Conservation (phyloP, 2,329 filamentous ascomycete genomes). For the Cadophora malorum region DNA sequence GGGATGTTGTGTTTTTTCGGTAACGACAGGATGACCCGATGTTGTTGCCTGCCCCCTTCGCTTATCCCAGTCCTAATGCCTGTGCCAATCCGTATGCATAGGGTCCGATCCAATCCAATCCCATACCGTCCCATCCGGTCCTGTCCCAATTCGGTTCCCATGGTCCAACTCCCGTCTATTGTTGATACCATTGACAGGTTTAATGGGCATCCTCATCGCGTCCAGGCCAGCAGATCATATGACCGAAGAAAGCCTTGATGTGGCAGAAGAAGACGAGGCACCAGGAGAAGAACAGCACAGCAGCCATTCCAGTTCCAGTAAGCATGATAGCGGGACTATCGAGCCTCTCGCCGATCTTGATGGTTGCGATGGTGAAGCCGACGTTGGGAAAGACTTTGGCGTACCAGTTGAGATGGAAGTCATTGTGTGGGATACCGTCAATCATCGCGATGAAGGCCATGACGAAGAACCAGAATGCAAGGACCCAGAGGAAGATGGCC, state of each 20-base stretch:
- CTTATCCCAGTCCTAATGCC: not conserved
- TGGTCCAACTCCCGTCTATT: not conserved
- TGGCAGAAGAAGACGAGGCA: slow-evolving; percentile 40
- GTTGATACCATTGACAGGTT: not conserved
- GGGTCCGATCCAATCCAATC: not conserved
- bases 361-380: slow-evolving; percentile 63
- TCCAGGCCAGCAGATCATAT: slow-evolving; percentile 45
- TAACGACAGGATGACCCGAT: slow-evolving; percentile 9
- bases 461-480: slow-evolving; percentile 62
- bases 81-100: slow-evolving; percentile 6
- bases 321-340: slow-evolving; percentile 52
- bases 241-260: slow-evolving; percentile 39
- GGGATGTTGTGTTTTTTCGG: slow-evolving; percentile 7
- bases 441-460: slow-evolving; percentile 48
- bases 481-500: slow-evolving; percentile 67
- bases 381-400: slow-evolving; percentile 67
- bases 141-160: not conserved
- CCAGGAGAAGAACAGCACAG: slow-evolving; percentile 54
- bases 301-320: slow-evolving; percentile 47
- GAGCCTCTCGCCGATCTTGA: slow-evolving; percentile 57
- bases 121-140: not conserved
- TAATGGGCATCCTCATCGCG: slow-evolving; percentile 44
- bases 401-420: slow-evolving; percentile 68
- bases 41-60: not conserved
- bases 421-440: slow-evolving; percentile 52